Evolutionary conservation across 2,329 filamentous ascomycete species (phyloP), one percentile per base, ranked within the genome.

Genomic region (Fusarium lateritium): DNA sequence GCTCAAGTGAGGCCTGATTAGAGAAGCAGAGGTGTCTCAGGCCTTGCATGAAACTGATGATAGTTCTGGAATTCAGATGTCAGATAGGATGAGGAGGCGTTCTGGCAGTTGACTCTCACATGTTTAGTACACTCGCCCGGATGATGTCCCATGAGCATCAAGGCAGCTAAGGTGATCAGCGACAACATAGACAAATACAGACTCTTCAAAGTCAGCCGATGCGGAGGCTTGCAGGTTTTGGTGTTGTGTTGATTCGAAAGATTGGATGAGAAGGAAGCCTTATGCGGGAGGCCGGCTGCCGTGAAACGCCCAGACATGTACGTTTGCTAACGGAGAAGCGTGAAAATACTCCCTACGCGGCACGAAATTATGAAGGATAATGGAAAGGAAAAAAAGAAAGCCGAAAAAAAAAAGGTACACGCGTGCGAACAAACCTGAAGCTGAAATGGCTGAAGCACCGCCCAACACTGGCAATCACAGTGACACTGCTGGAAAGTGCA

Each of bases 281-380:
- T 34, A 67, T 71, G 67, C 47, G 17, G 67, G 67, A 70, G 67
- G 67, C 67, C 67, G 53, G 13, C 57, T 44, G 33, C 49, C 31
- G 38, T 47, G 28, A 21, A 34, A 28, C 36, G 36, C 17, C 4
- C 5, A 7, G 28, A 17, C 39, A 43, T 36, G 19, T 17, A 47
- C 11, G 26, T 33, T 39, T 56, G 17, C 17, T 33, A 39, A 22
- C 10, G 33, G n/a, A 26, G n/a, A 5, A n/a, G 46, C 10, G 7
- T 21, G 3, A 7, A 19, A 7, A 5, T 6, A 19, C 19, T 19
- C 19, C 19, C 19, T 19, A 24, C 9, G 4, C 8, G 8, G 22
- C 14, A 7, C 15, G 17, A 13, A 7, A 10, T 7, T 24, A 7
- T 24, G n/a, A 51, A 13, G 8, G 9, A 14, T 11, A 17, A 6